Evolutionary conservation across 192 early-diverging fungal genomes (phyloP), one percentile per base, ranked within the genome.

Genomic region (Gaertneriomyces sp.): DNA sequence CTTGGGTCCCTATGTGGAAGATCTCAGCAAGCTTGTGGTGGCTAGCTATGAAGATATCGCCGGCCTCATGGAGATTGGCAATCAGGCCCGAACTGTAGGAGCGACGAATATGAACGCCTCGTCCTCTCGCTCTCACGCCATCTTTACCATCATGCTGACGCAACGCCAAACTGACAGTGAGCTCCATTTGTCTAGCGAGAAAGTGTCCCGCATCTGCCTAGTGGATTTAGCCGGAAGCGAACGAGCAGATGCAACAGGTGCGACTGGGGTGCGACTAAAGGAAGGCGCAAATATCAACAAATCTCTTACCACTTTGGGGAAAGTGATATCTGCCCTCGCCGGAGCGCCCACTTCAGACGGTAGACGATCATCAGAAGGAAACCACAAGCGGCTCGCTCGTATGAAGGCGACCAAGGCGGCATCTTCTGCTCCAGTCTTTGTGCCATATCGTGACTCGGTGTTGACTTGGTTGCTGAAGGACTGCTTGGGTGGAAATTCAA

Each of bases 261-360:
- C 91, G 0, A 90, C 90, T 0, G 95, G 95, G 3, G 70, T 74
- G 52, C 82, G 94, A 8, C 70, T 96, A 8, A 92, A 90, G 63
- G 95, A 98, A 76, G 95, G 93, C 25, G 91, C 91, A 10, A 93
- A 92, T 51, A 98, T 98, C 80, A 98, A 98, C 77, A 90, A 91
- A 68, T 93, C 90, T 9, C 74, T 98, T 33, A 93, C 92, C 0
- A 89, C 92, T 0, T 76, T 97, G 40, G 95, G 95, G 5, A 97
- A 97, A 68, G 95, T 97, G 45, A 97, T 97, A 42, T 90, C 91
- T 4, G 89, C 89, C 17, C 75, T 97, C 42, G 91, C 92, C 16
- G 92, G 90, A 46, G 83, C 83, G 40, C 61, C 70, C 4, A n/a
- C 60, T 25, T 9, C 45, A 17, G 42, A 39, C 33, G 63, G 25